phyloP scores from a whole-genome alignment of 495 filamentous ascomycete genomes.

The Trichoderma reesei region DNA sequence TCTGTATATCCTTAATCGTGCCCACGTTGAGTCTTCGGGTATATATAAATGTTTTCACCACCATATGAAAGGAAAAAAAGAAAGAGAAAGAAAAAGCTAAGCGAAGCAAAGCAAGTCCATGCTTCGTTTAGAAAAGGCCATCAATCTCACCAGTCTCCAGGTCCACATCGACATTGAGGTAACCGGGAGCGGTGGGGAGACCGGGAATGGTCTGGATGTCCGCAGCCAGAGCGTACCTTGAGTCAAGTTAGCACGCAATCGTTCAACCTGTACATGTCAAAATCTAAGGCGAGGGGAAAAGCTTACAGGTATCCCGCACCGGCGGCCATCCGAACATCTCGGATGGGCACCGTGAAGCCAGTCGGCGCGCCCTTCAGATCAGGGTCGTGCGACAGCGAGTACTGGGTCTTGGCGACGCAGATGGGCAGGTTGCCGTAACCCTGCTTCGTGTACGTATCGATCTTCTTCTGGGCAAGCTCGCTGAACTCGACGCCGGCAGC shows the following conservation, averaged over 20 bases:
- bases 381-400: slow-evolving; percentile 90
- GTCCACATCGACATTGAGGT: slow-evolving; percentile 93
- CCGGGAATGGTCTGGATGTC: slow-evolving; percentile 98
- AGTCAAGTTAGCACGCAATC: neutral
- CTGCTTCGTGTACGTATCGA: slow-evolving; percentile 87
- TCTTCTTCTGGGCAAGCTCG: slow-evolving; percentile 88
- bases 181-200: slow-evolving; percentile 88
- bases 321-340: slow-evolving; percentile 88
- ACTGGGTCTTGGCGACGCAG: slow-evolving; percentile 97
- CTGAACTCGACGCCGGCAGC: slow-evolving; percentile 85
- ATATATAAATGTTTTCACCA: neutral
- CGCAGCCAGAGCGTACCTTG: slow-evolving; percentile 82
- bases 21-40: slow-evolving; percentile 3
- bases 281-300: slow-evolving; percentile 1
- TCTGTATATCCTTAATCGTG: neutral
- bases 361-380: slow-evolving; percentile 92
- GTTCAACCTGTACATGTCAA: neutral
- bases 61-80: neutral
- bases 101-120: neutral
- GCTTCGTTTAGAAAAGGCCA: slow-evolving; percentile 65
- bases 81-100: neutral
- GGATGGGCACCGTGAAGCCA: slow-evolving; percentile 90
- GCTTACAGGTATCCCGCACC: slow-evolving; percentile 84
- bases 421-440: slow-evolving; percentile 88
- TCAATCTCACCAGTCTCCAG: slow-evolving; percentile 90